phyloP scores from a whole-genome alignment of 2,329 filamentous ascomycete genomes.

The Talaromyces sp. region DNA sequence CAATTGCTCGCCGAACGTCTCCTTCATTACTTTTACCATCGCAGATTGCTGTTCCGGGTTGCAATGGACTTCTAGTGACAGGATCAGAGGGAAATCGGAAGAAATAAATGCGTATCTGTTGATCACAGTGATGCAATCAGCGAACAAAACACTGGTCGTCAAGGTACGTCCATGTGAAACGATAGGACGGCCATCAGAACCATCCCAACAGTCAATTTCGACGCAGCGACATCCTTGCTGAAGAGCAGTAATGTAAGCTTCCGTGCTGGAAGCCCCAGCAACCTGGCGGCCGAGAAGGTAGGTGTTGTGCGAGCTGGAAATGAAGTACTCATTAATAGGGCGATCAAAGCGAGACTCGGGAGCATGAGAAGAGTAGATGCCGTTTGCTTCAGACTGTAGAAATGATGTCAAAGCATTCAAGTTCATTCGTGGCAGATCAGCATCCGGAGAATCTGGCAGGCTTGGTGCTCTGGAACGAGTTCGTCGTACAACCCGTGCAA shows the following conservation, averaged over 20 bases:
- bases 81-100: slow-evolving; percentile 83
- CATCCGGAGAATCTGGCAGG: slow-evolving; percentile 41
- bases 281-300: slow-evolving; percentile 91
- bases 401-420: slow-evolving; percentile 75
- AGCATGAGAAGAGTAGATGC: slow-evolving; percentile 61
- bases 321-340: slow-evolving; percentile 94
- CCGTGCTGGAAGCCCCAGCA: slow-evolving; percentile 83
- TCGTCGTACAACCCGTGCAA: slow-evolving; percentile 65
- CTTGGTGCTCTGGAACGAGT: slow-evolving; percentile 50
- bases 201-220: slow-evolving; percentile 98
- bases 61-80: slow-evolving; percentile 96
- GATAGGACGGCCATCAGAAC: slow-evolving; percentile 77
- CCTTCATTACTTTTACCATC: slow-evolving; percentile 88
- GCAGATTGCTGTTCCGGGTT: slow-evolving; percentile 73
- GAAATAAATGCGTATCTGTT: slow-evolving; percentile 90
- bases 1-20: slow-evolving; percentile 75
- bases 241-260: slow-evolving; percentile 88
- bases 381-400: slow-evolving; percentile 70
- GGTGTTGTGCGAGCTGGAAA: slow-evolving; percentile 98
- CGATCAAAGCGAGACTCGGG: slow-evolving; percentile 66
- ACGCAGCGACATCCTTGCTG: slow-evolving; percentile 89
- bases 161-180: slow-evolving; percentile 89
- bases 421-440: slow-evolving; percentile 62
- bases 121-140: slow-evolving; percentile 87
- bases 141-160: slow-evolving; percentile 84